Base-by-base conservation (phyloP, 768 basidiomycete genomes). In the Leccinum pellstonianum region DNA sequence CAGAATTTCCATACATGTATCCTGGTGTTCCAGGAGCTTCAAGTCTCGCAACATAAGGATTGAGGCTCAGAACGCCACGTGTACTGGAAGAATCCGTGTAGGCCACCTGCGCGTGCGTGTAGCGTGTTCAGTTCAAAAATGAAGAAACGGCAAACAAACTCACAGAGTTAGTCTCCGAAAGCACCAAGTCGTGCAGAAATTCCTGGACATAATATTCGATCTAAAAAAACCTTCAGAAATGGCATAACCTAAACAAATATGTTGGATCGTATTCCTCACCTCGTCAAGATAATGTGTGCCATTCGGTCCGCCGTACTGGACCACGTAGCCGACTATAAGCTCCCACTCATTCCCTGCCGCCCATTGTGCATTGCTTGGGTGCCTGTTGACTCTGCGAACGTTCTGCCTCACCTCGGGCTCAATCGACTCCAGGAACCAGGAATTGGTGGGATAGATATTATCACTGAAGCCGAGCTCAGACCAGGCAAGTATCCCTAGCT, bases 61-160 rank as follows among this genome's bases (percentile, higher is more conserved):
- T 79, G 9, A 85, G 71, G 58, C 79, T 82, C n/a, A 86, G 68
- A 14, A 84, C 80, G 9, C 84, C 84, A 14, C 75, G 75, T 1
- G 83, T 86, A 3, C 82, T 84, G 0, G 83, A 85, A 59, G 83
- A 85, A 62, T 81, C 82, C 0, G 83, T 85, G 60, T 85, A 86
- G 9, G 83, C 74, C 4, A 86, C 79, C 81, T 83, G 54, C 1
- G 21, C 7, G 29, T 19, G 29, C 31, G 31, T 12, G 27, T 27
- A 27, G 27, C 27, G 27, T 27, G 27, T 27, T 27, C 27, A 27
- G 27, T 27, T 27, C 27, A 27, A 27, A 27, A 27, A 27, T 27
- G 27, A 27, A 27, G 27, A 27, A 27, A 27, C 27, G 27, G 27
- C 27, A 27, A 27, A 27, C 27, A 27, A 27, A 27, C 27, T 27